Conservation (phyloP, 1,284 basidiomycete species). For the Taiwanofungus camphoratus region DNA sequence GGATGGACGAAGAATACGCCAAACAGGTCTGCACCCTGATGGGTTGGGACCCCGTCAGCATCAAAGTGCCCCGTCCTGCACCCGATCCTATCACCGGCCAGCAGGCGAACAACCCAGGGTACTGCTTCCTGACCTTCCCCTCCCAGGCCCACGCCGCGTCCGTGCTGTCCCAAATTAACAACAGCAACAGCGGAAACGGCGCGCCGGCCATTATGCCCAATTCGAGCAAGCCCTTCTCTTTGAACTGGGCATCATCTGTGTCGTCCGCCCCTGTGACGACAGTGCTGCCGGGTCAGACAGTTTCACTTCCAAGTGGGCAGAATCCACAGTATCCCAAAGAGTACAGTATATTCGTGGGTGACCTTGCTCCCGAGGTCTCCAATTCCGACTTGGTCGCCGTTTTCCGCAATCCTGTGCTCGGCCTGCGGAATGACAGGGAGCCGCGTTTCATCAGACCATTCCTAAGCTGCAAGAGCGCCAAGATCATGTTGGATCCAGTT, state of each 20-base stretch:
- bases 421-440: slow-evolving; percentile 72
- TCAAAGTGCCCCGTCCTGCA: slow-evolving; percentile 65
- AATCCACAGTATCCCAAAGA: slow-evolving; percentile 69
- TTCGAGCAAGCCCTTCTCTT: slow-evolving; percentile 64
- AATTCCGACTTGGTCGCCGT: slow-evolving; percentile 88
- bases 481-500: slow-evolving; percentile 87
- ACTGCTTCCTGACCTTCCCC: slow-evolving; percentile 83
- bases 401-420: slow-evolving; percentile 79
- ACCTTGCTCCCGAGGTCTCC: slow-evolving; percentile 84
- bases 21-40: slow-evolving; percentile 75
- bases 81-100: slow-evolving; percentile 55
- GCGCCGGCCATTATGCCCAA: slow-evolving; percentile 69
- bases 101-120: slow-evolving; percentile 75
- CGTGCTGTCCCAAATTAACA: slow-evolving; percentile 65
- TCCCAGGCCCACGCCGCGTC: slow-evolving; percentile 64
- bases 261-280: slow-evolving; percentile 37
- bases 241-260: slow-evolving; percentile 77
- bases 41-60: slow-evolving; percentile 69
- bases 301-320: slow-evolving; percentile 27
- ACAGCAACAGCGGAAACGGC: slow-evolving; percentile 30
- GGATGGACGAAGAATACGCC: slow-evolving; percentile 91
- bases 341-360: slow-evolving; percentile 88
- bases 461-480: slow-evolving; percentile 85
- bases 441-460: slow-evolving; percentile 84
- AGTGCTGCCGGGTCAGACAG: slow-evolving; percentile 29